Evolutionary conservation across 2,329 filamentous ascomycete genomes (phyloP), one percentile per base, ranked within the genome.

Genomic region (Madurella mycetomatis): DNA sequence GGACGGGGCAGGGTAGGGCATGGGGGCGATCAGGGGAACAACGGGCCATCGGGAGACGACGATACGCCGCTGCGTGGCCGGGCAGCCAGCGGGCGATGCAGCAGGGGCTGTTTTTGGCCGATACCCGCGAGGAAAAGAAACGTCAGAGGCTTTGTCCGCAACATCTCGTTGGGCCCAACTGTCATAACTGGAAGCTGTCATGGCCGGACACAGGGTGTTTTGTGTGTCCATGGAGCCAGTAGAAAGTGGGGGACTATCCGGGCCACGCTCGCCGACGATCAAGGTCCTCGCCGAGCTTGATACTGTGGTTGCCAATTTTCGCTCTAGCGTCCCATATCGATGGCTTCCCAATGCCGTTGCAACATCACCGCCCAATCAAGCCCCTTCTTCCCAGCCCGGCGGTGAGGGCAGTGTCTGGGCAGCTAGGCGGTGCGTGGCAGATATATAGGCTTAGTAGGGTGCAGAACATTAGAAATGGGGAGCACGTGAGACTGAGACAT

Each of bases 341-440:
- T 18, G 49, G 39, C 49, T 51, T 51, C 40, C 41, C 47, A 18
- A 37, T 13, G 30, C 13, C 48, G 34, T 43, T 50, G 49, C 43
- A 42, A 44, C 18, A 49, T 52, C 55, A 46, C 50, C 55, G 46
- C 55, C 58, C 60, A 60, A 64, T 55, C 54, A 55, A 32, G 25
- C 25, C 44, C 55, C 25, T 31, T 40, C 34, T 31, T 49, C 41
- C 25, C n/a, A 12, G 18, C 47, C 53, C 54, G 41, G 55, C 51
- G 57, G 57, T 53, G 52, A 61, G 44, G 37, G 32, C 25, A 53
- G 41, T 41, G 17, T 9, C 31, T 31, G 48, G 39, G 25, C 34
- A 49, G 32, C 42, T 25, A 41, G 41, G 41, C 13, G 44, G 51
- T 44, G 39, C 42, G 34, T 34, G 54, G 45, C 46, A 54, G 43